Percentiles rank a stretch among this genome's conserved stretches.
These are phyloP conservation scores for Tilletiopsis washingtonensis DNA, from an alignment of 1,284 basidiomycete genomes.

Conservation along the genomic window DNA sequence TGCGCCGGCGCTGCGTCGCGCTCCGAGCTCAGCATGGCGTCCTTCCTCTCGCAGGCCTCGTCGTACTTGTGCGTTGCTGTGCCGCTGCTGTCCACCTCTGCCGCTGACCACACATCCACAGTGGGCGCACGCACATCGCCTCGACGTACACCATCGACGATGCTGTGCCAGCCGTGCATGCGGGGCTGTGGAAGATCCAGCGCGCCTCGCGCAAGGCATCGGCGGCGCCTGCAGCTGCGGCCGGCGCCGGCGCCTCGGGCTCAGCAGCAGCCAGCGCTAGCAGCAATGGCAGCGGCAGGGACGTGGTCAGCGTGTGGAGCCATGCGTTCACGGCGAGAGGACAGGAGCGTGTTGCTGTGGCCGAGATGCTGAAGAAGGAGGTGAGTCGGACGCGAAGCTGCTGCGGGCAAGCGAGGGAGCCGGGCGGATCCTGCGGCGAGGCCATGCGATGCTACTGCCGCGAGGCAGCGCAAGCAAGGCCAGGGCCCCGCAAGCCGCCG, in stretches of 20 bases:
- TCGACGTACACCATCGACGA: slow-evolving; percentile 41
- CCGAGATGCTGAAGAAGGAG: slow-evolving; percentile 42
- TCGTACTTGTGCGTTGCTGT: slow-evolving; percentile 6
- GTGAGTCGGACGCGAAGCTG: too few relatives aligned
- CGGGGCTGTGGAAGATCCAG: slow-evolving; percentile 43
- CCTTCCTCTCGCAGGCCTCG: slow-evolving; percentile 8
- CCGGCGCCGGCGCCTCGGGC: not conserved
- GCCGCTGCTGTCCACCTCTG: not conserved
- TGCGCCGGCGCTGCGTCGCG: too few relatives aligned
- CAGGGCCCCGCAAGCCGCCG: not conserved
- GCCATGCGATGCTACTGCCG: too few relatives aligned
- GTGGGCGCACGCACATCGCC: slow-evolving; percentile 40
- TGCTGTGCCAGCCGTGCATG: slow-evolving; percentile 19
- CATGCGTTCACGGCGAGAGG: slow-evolving; percentile 26
- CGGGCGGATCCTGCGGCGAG: too few relatives aligned
- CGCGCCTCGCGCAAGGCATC: slow-evolving; percentile 21
- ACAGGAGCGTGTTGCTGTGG: slow-evolving; percentile 15
- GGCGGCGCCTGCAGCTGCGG: not conserved
- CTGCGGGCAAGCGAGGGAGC: too few relatives aligned
- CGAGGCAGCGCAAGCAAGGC: too few relatives aligned
- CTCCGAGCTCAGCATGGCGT: slow-evolving; percentile 9
- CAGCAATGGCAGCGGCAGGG: not conserved
- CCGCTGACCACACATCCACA: slow-evolving; percentile 2
- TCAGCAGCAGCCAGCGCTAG: not conserved
- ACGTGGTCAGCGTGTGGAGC: slow-evolving; percentile 26